Evolutionary conservation across 768 basidiomycete genomes (phyloP), one percentile per base, ranked within the genome.

Genomic region (Kwoniella shandongensis): DNA sequence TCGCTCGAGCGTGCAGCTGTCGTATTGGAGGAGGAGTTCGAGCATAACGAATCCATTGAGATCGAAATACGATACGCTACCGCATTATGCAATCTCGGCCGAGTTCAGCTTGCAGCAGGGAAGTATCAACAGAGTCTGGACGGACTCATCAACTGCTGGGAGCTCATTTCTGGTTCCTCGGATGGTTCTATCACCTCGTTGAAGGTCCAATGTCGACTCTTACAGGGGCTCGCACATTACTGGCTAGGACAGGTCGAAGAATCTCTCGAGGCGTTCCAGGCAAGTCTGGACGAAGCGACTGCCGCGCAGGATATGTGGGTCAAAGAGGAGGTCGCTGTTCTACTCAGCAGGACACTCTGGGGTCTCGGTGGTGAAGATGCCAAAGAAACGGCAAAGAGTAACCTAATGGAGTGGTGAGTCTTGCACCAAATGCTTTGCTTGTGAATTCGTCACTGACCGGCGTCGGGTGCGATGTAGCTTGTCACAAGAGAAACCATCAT

Each of bases 341-440:
- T 90, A n/a, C 81, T 91, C n/a, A 85, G 89, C 4, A 86, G 91
- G 73, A 84, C 84, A 5, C 81, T 96, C 66, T 97, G 92, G 92
- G 83, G 86, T 1, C 80, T 87, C 18, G 86, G 85, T 4, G 84
- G 84, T 5, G 84, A 85, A 8, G 92, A 91, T 49, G 85, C 83
- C 32, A 83, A 79, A 59, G 90, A 93, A 57, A 81, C 80, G 18
- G 90, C 90, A 8, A 89, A 91, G 77, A 80, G 80, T 22, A 84
- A 86, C 60, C 79, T 97, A 52, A 78, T 97, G 54, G 86, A 92
- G 75, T 87, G 88, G 92, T 93, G 64, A 65, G 83, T 63, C 7
- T 13, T 13, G 13, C 13, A 13, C 32, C 13, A 32, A n/a, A n/a
- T n/a, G n/a, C n/a, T n/a, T n/a, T n/a, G n/a, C n/a, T n/a, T n/a